Evolutionary conservation across 306 rosid species (phyloP).

Genomic region (Dalbergia cultrata): DNA sequence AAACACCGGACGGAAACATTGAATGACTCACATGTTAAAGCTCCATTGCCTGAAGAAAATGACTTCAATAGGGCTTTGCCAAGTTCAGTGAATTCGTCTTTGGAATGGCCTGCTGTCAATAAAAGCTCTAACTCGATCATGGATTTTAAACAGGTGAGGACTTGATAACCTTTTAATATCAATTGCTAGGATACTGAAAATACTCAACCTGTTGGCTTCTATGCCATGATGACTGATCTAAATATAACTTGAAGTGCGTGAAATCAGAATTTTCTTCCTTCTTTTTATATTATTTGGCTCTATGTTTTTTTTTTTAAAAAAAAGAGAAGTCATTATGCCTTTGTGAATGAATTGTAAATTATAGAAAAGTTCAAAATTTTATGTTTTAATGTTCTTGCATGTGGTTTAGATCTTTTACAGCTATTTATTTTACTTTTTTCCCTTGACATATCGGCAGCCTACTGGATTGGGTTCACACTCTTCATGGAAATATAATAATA

Average conservation of each 20-base stretch:
- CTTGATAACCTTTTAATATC: conserved; percentile 11
- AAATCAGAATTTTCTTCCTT: background rate
- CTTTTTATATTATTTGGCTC: background rate
- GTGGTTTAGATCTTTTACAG: conserved; percentile 20
- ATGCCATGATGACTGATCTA: conserved; percentile 9
- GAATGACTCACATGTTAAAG: conserved; percentile 54
- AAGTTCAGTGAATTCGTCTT: conserved; percentile 51
- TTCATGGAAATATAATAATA: conserved; percentile 66
- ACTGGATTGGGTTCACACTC: conserved; percentile 64
- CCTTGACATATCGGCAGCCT: conserved; percentile 59
- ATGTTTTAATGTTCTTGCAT: conserved; percentile 36
- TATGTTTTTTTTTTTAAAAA: background rate
- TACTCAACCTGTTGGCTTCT: conserved; percentile 14
- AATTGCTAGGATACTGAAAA: conserved; percentile 23
- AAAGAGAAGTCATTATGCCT: background rate
- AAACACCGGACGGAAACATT: conserved; percentile 58
- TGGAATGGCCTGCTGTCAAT: conserved; percentile 65
- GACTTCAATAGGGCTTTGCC: conserved; percentile 52
- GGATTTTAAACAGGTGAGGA: conserved; percentile 67
- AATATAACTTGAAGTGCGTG: conserved; percentile 31
- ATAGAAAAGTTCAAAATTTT: conserved; percentile 34
- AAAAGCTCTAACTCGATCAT: conserved; percentile 49
- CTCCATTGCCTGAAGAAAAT: conserved; percentile 55
- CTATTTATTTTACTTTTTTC: conserved; percentile 22
- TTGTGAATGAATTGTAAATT: conserved; percentile 25